These are phyloP conservation scores for Ceratocystis huliohia DNA, from an alignment of 2,329 filamentous ascomycete genomes.

Conservation along the genomic window DNA sequence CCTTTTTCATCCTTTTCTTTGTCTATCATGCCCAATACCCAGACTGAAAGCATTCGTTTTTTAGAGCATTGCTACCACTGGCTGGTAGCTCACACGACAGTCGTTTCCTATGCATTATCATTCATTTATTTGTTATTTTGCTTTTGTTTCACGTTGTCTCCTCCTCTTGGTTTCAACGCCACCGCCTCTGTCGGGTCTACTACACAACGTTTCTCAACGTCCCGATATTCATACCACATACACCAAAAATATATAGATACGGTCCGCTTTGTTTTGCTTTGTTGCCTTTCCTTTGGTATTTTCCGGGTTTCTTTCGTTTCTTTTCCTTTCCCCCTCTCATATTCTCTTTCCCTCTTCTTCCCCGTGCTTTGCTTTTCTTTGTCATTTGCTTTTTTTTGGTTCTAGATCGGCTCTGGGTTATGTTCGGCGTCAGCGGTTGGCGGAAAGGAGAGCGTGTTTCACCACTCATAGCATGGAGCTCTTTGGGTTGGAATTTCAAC, in stretches of 20 bases:
- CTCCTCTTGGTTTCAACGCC: background rate
- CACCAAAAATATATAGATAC: background rate
- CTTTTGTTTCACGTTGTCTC: background rate
- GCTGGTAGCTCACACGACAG: constrained; percentile 6
- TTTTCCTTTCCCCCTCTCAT: no score
- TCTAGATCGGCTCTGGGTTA: background rate
- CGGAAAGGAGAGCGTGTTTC: background rate
- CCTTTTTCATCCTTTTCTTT: background rate
- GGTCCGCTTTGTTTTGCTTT: constrained; percentile 3
- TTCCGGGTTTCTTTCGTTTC: no score
- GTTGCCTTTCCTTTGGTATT: no score
- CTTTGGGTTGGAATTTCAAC: background rate
- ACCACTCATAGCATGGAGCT: background rate
- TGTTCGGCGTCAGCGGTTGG: constrained; percentile 1
- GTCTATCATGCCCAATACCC: background rate
- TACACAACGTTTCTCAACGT: no score
- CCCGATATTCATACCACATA: no score
- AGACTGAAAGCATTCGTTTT: constrained; percentile 4
- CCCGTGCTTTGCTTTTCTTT: background rate
- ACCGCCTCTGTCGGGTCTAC: background rate
- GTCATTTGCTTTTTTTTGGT: background rate
- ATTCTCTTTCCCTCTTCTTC: background rate
- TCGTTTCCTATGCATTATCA: background rate
- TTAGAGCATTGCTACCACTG: constrained; percentile 7
- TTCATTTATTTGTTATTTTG: background rate